Base-by-base conservation (phyloP, 495 filamentous ascomycete genomes). In the Haplographium delicatum region DNA sequence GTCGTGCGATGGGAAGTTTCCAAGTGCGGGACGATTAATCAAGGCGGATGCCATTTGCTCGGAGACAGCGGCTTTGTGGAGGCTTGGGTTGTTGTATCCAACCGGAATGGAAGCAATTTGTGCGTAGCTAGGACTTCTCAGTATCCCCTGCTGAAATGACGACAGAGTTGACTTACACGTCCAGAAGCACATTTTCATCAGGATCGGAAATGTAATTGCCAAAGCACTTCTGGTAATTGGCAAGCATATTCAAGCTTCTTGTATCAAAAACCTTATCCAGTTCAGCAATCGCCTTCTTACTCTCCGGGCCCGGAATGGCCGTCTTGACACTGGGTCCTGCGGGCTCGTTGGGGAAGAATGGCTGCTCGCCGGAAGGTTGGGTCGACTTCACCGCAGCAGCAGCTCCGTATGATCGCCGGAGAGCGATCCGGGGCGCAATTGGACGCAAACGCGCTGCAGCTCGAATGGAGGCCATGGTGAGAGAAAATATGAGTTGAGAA, bases 41-140 rank as follows among this genome's bases (percentile, higher is more conserved):
- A 96, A 62, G 33, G 86, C 80, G 48, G 74, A 81, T 63, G 81
- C 74, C 88, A 95, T 95, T 63, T 94, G 83, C 23, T 81, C 79
- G 56, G 82, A 84, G 46, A 71, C 72, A 28, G 88, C 87, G 24
- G 83, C 82, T 62, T 83, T 72, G 51, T 76, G 72, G 45, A 98
- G 78, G 57, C 75, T 67, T 19, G 91, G 87, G 70, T 98, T 98
- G 79, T 89, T 95, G 79, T 98, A 98, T 42, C 93, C 93, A 49
- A 98, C 75, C 24, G 91, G 91, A 64, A 98, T 98, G 20, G 91
- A 96, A 58, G 93, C 93, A 62, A 97, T 97, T 71, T 97, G 91
- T 34, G 90, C 86, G 56, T 93, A 93, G 50, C 85, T 89, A 57
- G 30, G 23, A 16, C 24, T 45, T 19, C 18, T 54, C 26, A 56